Conservation (phyloP, 352 stramenopile species). For the Albugo laibachii region DNA sequence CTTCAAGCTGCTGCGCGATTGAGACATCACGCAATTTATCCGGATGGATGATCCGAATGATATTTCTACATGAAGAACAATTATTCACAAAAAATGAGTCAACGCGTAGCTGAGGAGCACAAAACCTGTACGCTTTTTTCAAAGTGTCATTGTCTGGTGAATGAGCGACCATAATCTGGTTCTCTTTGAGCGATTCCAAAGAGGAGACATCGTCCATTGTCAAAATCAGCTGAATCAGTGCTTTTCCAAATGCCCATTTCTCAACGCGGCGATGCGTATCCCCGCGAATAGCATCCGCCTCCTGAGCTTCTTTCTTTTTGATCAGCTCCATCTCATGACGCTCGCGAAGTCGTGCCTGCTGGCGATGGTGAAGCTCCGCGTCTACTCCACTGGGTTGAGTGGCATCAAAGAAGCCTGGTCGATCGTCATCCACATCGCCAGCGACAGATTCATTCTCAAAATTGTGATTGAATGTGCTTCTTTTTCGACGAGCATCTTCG, state of each 20-base stretch:
- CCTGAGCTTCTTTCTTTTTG: slow-evolving; percentile 57
- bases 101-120: neutral
- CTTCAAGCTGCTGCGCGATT: slow-evolving; percentile 60
- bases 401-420: slow-evolving; percentile 12
- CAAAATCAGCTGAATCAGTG: slow-evolving; percentile 64
- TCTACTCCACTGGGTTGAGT: slow-evolving; percentile 14
- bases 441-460: neutral
- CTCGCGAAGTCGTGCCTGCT: slow-evolving; percentile 65
- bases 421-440: neutral
- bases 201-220: slow-evolving; percentile 68
- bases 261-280: slow-evolving; percentile 57
- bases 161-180: slow-evolving; percentile 55
- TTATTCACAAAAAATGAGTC: neutral
- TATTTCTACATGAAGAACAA: slow-evolving; percentile 27
- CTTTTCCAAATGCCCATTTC: slow-evolving; percentile 72
- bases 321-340: slow-evolving; percentile 64
- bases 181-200: slow-evolving; percentile 49
- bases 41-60: slow-evolving; percentile 73
- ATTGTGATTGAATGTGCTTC: slow-evolving; percentile 12
- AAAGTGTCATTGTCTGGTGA: slow-evolving; percentile 63
- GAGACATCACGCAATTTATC: slow-evolving; percentile 66
- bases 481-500: slow-evolving; percentile 15
- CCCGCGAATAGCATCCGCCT: slow-evolving; percentile 54
- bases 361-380: slow-evolving; percentile 55
- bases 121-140: slow-evolving; percentile 60